These are phyloP conservation scores for Verticillium tricorpus DNA, from an alignment of 2,329 filamentous ascomycete species.

Conservation along the genomic window DNA sequence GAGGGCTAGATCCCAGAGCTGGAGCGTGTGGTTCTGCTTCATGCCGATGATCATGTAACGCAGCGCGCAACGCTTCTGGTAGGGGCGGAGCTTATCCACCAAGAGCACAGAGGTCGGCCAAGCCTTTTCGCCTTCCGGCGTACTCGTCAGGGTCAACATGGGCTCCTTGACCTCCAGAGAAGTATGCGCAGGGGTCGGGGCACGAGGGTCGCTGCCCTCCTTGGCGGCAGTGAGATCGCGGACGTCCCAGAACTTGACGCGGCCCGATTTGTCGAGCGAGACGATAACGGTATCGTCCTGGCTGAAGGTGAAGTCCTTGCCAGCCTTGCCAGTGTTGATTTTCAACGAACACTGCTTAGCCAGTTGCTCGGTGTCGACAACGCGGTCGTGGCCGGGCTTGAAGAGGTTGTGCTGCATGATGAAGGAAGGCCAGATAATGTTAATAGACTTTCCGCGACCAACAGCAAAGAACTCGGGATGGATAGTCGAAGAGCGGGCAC, in stretches of 20 bases:
- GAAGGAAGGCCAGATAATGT: constrained; percentile 71
- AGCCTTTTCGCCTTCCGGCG: constrained; percentile 83
- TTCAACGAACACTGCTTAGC: constrained; percentile 83
- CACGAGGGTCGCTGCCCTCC: constrained; percentile 45
- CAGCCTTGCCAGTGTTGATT: constrained; percentile 95
- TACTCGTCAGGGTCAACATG: constrained; percentile 80
- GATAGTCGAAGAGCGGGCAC: constrained; percentile 81
- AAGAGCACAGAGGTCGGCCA: constrained; percentile 96
- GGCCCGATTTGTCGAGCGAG: constrained; percentile 92
- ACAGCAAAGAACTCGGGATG: constrained; percentile 95
- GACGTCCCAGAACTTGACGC: constrained; percentile 98
- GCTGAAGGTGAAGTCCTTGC: constrained; percentile 97
- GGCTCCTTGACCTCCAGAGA: constrained; percentile 79
- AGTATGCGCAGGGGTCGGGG: constrained; percentile 48
- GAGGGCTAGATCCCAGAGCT: constrained; percentile 95
- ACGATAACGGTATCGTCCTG: constrained; percentile 93
- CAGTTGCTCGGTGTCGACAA: constrained; percentile 84
- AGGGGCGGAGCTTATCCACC: constrained; percentile 92
- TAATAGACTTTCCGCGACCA: constrained; percentile 92
- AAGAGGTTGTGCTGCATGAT: constrained; percentile 60
- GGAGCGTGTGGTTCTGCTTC: constrained; percentile 98
- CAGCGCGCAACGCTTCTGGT: constrained; percentile 82
- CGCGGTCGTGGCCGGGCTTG: constrained; percentile 58
- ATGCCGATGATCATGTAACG: constrained; percentile 96
- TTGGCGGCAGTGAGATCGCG: constrained; percentile 62